Percentiles rank a stretch among this genome's conserved stretches.
These are phyloP conservation scores for Aspergillus latus DNA, from an alignment of 2,329 filamentous ascomycete species.

Conservation along the genomic window DNA sequence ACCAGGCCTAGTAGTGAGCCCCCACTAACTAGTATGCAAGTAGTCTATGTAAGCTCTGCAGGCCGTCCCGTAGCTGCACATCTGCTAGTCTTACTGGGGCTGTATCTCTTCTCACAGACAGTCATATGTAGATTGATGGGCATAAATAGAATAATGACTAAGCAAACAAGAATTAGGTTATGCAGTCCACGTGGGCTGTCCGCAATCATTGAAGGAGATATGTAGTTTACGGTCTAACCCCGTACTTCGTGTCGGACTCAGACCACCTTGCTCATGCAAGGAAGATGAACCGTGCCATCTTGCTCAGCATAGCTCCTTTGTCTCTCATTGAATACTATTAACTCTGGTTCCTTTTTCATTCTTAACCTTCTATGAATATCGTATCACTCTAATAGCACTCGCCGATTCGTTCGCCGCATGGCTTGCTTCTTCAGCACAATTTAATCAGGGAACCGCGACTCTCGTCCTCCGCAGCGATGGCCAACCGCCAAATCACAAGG, in stretches of 20 bases:
- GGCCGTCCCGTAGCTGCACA: too few relatives aligned
- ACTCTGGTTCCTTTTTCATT: neutral
- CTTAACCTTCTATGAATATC: neutral
- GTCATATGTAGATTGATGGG: neutral
- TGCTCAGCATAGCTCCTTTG: neutral
- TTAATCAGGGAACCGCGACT: neutral
- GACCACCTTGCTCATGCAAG: constrained; percentile 4
- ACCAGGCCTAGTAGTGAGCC: too few relatives aligned
- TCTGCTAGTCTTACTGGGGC: too few relatives aligned
- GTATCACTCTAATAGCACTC: neutral
- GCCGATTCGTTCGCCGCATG: neutral
- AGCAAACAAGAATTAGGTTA: neutral
- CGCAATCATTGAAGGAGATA: neutral
- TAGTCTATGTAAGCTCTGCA: neutral
- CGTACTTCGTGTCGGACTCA: neutral
- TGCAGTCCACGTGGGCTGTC: constrained; percentile 2
- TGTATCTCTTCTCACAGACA: too few relatives aligned
- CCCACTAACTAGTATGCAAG: neutral
- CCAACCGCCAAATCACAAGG: constrained; percentile 35
- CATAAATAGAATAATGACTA: constrained; percentile 8
- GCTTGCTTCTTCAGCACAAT: neutral
- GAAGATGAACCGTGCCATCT: constrained; percentile 3
- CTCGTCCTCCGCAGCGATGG: constrained; percentile 26
- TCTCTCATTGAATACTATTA: neutral
- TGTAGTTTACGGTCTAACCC: neutral